phyloP scores from a whole-genome alignment of 495 filamentous ascomycete genomes.

The Evernia prunastri region DNA sequence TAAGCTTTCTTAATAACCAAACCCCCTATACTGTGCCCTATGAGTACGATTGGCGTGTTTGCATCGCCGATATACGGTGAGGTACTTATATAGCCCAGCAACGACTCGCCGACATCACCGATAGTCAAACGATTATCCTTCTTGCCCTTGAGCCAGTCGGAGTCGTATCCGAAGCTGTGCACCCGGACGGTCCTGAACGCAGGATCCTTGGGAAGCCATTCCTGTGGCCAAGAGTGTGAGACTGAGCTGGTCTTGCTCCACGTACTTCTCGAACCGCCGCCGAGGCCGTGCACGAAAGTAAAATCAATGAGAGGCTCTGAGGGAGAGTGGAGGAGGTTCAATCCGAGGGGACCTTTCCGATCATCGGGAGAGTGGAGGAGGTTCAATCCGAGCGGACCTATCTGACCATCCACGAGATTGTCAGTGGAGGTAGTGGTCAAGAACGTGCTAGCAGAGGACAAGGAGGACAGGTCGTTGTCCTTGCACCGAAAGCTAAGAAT shows the following conservation, averaged over 20 bases:
- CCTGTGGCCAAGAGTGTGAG: constrained; percentile 35
- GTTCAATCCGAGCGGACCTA: constrained; percentile 19
- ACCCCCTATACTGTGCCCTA: constrained; percentile 49
- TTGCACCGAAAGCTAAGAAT: neutral
- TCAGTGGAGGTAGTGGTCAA: neutral
- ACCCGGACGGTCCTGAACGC: constrained; percentile 32
- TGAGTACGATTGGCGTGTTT: constrained; percentile 34
- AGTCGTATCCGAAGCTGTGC: constrained; percentile 38
- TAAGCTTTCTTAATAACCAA: constrained; percentile 44
- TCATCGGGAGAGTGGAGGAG: constrained; percentile 16
- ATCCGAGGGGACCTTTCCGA: constrained; percentile 14
- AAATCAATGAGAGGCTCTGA: constrained; percentile 27
- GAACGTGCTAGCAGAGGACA: neutral
- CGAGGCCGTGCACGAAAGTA: constrained; percentile 38
- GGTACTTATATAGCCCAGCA: constrained; percentile 34
- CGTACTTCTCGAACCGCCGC: constrained; percentile 32
- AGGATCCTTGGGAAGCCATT: constrained; percentile 35
- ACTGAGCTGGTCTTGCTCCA: constrained; percentile 30
- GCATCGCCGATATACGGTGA: constrained; percentile 8
- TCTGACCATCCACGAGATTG: constrained; percentile 1
- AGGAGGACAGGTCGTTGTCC: neutral
- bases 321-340: constrained; percentile 18
- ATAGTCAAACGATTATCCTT: constrained; percentile 36
- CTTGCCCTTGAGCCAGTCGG: constrained; percentile 28
- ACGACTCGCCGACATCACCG: constrained; percentile 38